Percentiles rank a stretch among this genome's conserved stretches.
Evolutionary conservation across 2,329 filamentous ascomycete genomes (phyloP).

Genomic region (Hypoxylon rubiginosum): DNA sequence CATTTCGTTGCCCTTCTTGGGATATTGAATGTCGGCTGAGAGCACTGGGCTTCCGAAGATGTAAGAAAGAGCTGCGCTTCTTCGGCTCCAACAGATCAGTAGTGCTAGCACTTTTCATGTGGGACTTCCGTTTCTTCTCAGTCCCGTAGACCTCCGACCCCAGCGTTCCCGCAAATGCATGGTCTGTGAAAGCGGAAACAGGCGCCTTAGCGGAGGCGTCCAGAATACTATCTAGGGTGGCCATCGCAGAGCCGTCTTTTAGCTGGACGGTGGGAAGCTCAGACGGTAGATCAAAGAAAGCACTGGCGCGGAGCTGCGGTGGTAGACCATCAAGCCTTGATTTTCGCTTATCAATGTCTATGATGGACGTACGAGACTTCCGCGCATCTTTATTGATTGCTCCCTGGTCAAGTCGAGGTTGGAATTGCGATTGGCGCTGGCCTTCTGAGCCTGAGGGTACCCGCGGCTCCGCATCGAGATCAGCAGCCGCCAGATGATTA

Average conservation of each 20-base stretch:
- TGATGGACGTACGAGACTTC: conserved; percentile 55
- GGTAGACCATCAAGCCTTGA: conserved; percentile 72
- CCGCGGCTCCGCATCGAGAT: conserved; percentile 23
- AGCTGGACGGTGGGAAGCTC: conserved; percentile 65
- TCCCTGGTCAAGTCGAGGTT: conserved; percentile 18
- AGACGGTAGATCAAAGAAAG: conserved; percentile 84
- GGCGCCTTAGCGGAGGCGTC: conserved; percentile 90
- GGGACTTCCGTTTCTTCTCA: conserved; percentile 64
- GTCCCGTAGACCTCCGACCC: conserved; percentile 81
- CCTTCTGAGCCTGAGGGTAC: conserved; percentile 1
- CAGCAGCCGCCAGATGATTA: conserved; percentile 19
- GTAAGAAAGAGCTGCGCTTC: conserved; percentile 64
- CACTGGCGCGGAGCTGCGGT: conserved; percentile 88
- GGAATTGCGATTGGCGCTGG: conserved; percentile 28
- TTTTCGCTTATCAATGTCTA: conserved; percentile 55
- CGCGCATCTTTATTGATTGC: conserved; percentile 42
- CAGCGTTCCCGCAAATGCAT: conserved; percentile 82
- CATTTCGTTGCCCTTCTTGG: conserved; percentile 43
- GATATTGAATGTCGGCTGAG: conserved; percentile 48
- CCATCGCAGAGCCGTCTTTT: conserved; percentile 85
- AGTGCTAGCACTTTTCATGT: conserved; percentile 47
- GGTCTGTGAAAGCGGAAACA: conserved; percentile 91
- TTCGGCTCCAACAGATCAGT: conserved; percentile 53
- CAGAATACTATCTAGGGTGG: conserved; percentile 90
- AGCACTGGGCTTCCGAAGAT: conserved; percentile 59